A percentile compares a stretch with the other conserved stretches of the same genome.
phyloP scores from a whole-genome alignment of 768 basidiomycete genomes.

The Hypsizygus marmoreus region DNA sequence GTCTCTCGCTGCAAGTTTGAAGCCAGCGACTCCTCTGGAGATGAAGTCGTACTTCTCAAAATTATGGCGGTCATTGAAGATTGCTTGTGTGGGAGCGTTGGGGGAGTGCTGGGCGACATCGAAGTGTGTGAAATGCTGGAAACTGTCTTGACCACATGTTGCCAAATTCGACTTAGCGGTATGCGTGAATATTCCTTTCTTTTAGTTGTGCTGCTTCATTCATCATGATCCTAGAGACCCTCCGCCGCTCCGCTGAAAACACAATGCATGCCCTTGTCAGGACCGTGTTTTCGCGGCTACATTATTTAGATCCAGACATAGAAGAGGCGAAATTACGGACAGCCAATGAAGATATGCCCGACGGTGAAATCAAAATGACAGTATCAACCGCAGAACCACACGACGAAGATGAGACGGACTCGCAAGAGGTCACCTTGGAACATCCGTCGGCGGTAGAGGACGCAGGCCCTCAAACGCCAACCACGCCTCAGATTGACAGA shows the following conservation, averaged over 20 bases:
- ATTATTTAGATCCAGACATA: conserved; percentile 57
- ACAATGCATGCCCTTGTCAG: conserved; percentile 89
- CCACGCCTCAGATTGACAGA: conserved; percentile 31
- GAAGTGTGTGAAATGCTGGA: conserved; percentile 99
- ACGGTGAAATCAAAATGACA: conserved; percentile 63
- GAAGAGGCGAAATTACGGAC: conserved; percentile 68
- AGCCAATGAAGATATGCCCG: conserved; percentile 26
- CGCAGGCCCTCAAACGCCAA: conserved; percentile 18
- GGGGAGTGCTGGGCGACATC: conserved; percentile 80
- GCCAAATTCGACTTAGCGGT: conserved; percentile 97
- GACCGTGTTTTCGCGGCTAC: conserved; percentile 77
- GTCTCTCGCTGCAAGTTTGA: conserved; percentile 98
- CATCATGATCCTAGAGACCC: conserved; percentile 59
- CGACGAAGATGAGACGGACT: conserved; percentile 22
- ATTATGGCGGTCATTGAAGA: conserved; percentile 90
- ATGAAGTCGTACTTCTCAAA: conserved; percentile 92
- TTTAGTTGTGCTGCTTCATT: conserved; percentile 15
- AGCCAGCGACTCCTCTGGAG: conserved; percentile 94
- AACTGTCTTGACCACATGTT: conserved; percentile 94
- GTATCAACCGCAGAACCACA: conserved; percentile 41
- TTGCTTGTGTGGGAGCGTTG: conserved; percentile 72
- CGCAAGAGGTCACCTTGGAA: conserved; percentile 13
- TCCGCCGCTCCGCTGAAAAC: conserved; percentile 84
- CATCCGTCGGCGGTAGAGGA: conserved; percentile 11
- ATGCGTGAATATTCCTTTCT: conserved; percentile 29